A percentile compares a stretch with the other conserved stretches of the same genome.
Conservation (phyloP, 371 early-diverging fungal genomes). For the Apophysomyces sp. region DNA sequence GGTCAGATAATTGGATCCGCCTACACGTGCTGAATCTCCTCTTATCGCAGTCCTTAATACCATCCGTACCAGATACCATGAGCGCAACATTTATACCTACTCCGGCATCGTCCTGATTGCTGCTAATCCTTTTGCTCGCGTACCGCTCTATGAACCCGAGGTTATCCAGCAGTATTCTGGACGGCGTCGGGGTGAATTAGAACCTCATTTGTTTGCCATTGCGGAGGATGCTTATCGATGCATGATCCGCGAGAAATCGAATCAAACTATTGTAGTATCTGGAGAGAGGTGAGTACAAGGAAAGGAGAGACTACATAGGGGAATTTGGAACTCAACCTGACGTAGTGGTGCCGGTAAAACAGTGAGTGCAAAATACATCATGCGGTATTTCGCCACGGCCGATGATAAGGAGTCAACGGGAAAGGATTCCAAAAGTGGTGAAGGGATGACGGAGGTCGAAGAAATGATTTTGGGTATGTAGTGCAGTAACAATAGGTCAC, state of each 20-base stretch:
- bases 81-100: slow-evolving; percentile 96
- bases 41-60: slow-evolving; percentile 75
- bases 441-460: slow-evolving; percentile 75
- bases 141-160: slow-evolving; percentile 86
- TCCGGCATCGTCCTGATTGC: slow-evolving; percentile 99
- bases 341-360: slow-evolving; percentile 94
- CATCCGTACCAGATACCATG: slow-evolving; percentile 82
- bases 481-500: neutral
- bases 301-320: neutral
- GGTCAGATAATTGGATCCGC: slow-evolving; percentile 40
- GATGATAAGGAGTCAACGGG: slow-evolving; percentile 62
- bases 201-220: slow-evolving; percentile 98
- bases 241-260: slow-evolving; percentile 88
- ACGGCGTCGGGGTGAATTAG: slow-evolving; percentile 89
- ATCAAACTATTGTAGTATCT: slow-evolving; percentile 98
- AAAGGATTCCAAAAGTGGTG: slow-evolving; percentile 31
- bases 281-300: slow-evolving; percentile 82
- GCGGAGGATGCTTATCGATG: slow-evolving; percentile 98
- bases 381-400: slow-evolving; percentile 97
- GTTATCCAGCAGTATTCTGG: slow-evolving; percentile 92
- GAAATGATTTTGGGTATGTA: slow-evolving; percentile 70
- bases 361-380: slow-evolving; percentile 94
- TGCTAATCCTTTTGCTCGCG: slow-evolving; percentile 95
- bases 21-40: slow-evolving; percentile 2
- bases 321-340: neutral